Percentiles rank a stretch among this genome's conserved stretches.
These are phyloP conservation scores for Erodium trifolium DNA, from an alignment of 441 rosid genomes.

Conservation along the genomic window DNA sequence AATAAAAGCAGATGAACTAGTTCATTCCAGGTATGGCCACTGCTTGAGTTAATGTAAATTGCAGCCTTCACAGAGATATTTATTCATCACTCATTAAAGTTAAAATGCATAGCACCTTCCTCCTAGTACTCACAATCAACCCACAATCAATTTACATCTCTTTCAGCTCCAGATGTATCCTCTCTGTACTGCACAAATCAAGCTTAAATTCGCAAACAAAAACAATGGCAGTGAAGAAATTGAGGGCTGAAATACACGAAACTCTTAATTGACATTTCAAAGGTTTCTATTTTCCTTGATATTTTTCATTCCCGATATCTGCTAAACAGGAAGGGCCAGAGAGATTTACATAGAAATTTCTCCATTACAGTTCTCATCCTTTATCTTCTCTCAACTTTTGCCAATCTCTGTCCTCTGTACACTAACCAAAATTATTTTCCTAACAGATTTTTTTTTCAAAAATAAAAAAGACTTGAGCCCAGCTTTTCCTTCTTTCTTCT, in stretches of 20 bases:
- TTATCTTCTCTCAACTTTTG: slow-evolving; percentile 10
- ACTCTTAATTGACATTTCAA: not conserved
- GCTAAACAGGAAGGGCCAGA: not conserved
- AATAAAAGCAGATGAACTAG: not conserved
- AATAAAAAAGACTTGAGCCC: slow-evolving; percentile 20
- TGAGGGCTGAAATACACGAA: not conserved
- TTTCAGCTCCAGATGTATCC: not conserved
- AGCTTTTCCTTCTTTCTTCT: not conserved
- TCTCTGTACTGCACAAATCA: not conserved
- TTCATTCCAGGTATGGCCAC: not conserved
- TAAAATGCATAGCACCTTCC: not conserved
- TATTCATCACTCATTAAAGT: not conserved
- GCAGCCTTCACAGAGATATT: not conserved
- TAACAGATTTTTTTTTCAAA: slow-evolving; percentile 19
- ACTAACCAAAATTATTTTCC: slow-evolving; percentile 49
- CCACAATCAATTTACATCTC: not conserved
- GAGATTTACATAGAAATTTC: not conserved
- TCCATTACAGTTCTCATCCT: not conserved
- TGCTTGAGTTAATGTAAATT: not conserved
- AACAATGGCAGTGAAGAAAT: not conserved
- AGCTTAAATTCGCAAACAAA: not conserved
- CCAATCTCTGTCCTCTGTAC: slow-evolving; percentile 39
- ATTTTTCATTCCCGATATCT: not conserved
- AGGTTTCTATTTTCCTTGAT: not conserved
- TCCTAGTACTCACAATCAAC: not conserved